Evolutionary conservation across 2,329 filamentous ascomycete species (phyloP).

Genomic region (Scedosporium boydii): DNA sequence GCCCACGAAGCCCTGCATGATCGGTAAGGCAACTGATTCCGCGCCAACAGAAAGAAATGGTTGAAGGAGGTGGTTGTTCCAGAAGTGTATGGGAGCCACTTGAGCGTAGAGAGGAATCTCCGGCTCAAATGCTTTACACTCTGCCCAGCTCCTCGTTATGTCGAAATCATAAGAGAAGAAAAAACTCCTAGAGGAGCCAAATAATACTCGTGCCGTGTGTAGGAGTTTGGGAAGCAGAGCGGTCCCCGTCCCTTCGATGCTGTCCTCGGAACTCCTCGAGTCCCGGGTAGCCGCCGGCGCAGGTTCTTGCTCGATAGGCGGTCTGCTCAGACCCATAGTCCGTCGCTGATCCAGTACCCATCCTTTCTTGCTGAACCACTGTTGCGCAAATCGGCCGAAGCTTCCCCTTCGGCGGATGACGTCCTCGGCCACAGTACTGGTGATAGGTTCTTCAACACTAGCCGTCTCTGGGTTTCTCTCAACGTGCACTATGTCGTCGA

Average conservation of each 20-base stretch:
- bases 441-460: constrained; percentile 18
- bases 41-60: constrained; percentile 69
- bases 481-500: constrained; percentile 29
- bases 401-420: constrained; percentile 74
- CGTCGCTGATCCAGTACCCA: constrained; percentile 66
- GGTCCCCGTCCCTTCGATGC: constrained; percentile 15
- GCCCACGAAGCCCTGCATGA: constrained; percentile 92
- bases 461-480: constrained; percentile 20
- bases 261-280: constrained; percentile 3
- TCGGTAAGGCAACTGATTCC: constrained; percentile 61
- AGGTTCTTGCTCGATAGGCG: constrained; percentile 9
- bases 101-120: constrained; percentile 54
- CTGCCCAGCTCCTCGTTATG: constrained; percentile 58
- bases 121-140: constrained; percentile 16
- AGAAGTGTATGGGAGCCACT: constrained; percentile 77
- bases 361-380: constrained; percentile 82
- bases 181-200: constrained; percentile 74
- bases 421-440: constrained; percentile 68
- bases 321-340: constrained; percentile 56
- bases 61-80: constrained; percentile 70
- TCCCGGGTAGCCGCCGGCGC: background rate
- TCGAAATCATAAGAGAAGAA: constrained; percentile 95
- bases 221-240: constrained; percentile 73
- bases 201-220: constrained; percentile 73
- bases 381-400: constrained; percentile 81